Base-by-base conservation (phyloP, 2,329 filamentous ascomycete species). In the Aspergillus ustus region DNA sequence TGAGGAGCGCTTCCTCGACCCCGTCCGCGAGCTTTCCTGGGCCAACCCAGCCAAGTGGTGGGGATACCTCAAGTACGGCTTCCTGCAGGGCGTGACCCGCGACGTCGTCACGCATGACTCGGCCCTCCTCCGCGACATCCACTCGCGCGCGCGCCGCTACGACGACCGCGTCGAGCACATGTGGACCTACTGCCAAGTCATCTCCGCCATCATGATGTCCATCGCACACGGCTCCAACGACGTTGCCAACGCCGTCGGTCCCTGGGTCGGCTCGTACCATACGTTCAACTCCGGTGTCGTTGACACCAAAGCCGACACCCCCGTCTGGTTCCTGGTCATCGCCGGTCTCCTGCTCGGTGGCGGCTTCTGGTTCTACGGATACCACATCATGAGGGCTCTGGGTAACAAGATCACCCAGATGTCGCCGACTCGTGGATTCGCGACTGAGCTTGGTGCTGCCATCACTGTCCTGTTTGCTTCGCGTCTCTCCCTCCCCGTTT, bases 121-220 rank as follows among this genome's bases (percentile, higher is more conserved):
- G 4, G 73, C 72, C 5, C 69, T 68, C 46, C 76, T 78, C n/a
- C 74, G 68, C 53, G 74, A 69, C 55, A 77, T 75, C 52, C 79
- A 81, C 66, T 70, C 77, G 46, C 72, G 74, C 25, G 80, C 80
- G 19, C 74, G 74, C 46, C 72, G 72, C 34, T 83, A 83, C 66
- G 81, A 82, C 69, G 78, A 78, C 63, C 74, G 77, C 19, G 78
- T 82, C 44, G 81, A 83, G 67, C 79, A 83, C 69, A 72, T 82
- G 53, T 82, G 77, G 75, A 81, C 80, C 1, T 83, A 77, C 66
- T 76, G 72, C 50, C 78, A 81, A 67, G 75, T 81, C 11, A 69
- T 73, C 55, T 74, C 73, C 4, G 78, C 78, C 50, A 76, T 78
- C 60, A 75, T 78, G 68, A 78, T 77, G 74, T 78, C 76, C 49